Conservation (phyloP, 1,139 yeast genomes). For the Suhomyces bolitotheri region DNA sequence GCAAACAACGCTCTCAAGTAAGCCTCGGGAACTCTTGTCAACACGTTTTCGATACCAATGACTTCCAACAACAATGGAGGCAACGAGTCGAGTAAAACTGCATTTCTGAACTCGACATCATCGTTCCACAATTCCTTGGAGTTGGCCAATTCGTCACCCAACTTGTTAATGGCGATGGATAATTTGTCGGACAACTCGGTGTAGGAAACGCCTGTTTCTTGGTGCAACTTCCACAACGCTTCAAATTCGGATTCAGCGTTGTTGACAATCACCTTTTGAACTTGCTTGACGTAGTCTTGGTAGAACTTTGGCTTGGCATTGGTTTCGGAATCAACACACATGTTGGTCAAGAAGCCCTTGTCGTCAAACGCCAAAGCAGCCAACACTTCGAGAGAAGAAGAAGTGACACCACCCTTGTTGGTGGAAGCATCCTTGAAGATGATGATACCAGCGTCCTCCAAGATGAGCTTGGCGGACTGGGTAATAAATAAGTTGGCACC, state of each 20-base stretch:
- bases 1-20: conserved; percentile 90
- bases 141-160: conserved; percentile 83
- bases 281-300: conserved; percentile 77
- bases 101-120: conserved; percentile 74
- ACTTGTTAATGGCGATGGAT: conserved; percentile 81
- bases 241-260: conserved; percentile 88
- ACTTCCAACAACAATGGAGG: conserved; percentile 71
- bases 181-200: conserved; percentile 82
- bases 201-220: conserved; percentile 65
- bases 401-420: conserved; percentile 98
- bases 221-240: conserved; percentile 79
- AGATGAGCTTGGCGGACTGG: conserved; percentile 83
- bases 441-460: conserved; percentile 84
- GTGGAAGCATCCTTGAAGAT: conserved; percentile 96
- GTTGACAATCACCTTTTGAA: conserved; percentile 68
- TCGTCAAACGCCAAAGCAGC: conserved; percentile 94
- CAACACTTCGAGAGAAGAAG: conserved; percentile 91
- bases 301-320: conserved; percentile 71
- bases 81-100: conserved; percentile 72
- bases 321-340: conserved; percentile 65
- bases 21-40: conserved; percentile 80
- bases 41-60: conserved; percentile 73
- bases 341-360: conserved; percentile 67
- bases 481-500: conserved; percentile 97
- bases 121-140: conserved; percentile 85